phyloP scores from a whole-genome alignment of 1,284 basidiomycete genomes.

The Vanrija sp. region DNA sequence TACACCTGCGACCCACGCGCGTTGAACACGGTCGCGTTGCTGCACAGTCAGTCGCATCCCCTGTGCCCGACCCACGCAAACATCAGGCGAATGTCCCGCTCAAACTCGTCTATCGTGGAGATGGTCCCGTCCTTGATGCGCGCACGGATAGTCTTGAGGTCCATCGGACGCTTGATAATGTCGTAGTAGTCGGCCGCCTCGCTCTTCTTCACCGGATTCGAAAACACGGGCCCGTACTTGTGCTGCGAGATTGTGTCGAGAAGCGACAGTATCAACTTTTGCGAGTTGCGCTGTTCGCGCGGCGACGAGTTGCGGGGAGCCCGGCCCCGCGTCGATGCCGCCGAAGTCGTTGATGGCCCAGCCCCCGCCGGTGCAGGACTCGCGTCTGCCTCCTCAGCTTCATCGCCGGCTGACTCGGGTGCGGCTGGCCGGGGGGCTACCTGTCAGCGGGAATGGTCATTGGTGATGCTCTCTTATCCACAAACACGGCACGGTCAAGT shows the following conservation, averaged over 20 bases:
- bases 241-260: constrained; percentile 77
- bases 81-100: constrained; percentile 84
- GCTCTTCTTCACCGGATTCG: constrained; percentile 75
- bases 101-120: constrained; percentile 73
- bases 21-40: constrained; percentile 93
- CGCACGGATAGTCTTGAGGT: constrained; percentile 80
- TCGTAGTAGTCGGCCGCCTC: constrained; percentile 87
- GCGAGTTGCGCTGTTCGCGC: constrained; percentile 51
- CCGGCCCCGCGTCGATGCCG: background rate
- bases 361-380: background rate
- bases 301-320: background rate
- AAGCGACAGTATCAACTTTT: constrained; percentile 71
- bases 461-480: background rate
- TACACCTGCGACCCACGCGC: constrained; percentile 74
- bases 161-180: constrained; percentile 86
- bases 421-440: constrained; percentile 27
- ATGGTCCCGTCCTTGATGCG: constrained; percentile 78
- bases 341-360: background rate
- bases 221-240: constrained; percentile 81
- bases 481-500: background rate
- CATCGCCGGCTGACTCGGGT: constrained; percentile 24
- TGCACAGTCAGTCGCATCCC: constrained; percentile 2
- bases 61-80: constrained; percentile 57
- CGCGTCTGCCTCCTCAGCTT: constrained; percentile 13
- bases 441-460: constrained; percentile 27